phyloP scores from a whole-genome alignment of 257 asterid genomes.

The Nicotiana tabacum region DNA sequence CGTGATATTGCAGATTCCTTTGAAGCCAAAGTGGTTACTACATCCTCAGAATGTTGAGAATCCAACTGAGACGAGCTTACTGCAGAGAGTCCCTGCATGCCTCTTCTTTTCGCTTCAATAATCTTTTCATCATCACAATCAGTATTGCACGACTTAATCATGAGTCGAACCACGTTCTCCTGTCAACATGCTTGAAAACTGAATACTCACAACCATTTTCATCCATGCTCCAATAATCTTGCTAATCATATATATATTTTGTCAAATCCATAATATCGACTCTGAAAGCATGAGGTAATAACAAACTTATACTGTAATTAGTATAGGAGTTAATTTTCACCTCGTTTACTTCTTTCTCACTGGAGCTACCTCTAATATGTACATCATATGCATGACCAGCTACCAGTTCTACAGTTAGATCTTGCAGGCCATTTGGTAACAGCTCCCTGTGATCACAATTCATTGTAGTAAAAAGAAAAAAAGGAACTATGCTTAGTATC shows the following conservation, averaged over 20 bases:
- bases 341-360: slow-evolving; percentile 7
- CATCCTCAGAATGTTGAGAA: slow-evolving; percentile 10
- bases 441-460: slow-evolving; percentile 14
- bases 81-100: not conserved
- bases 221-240: not conserved
- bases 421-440: slow-evolving; percentile 10
- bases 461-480: not conserved
- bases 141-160: not conserved
- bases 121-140: slow-evolving; percentile 10
- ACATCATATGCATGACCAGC: not conserved
- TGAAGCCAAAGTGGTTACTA: slow-evolving; percentile 13
- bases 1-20: slow-evolving; percentile 23
- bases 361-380: not conserved
- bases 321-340: not conserved
- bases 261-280: not conserved
- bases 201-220: not conserved
- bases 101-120: slow-evolving; percentile 9
- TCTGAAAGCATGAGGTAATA: slow-evolving; percentile 1
- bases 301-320: not conserved
- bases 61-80: not conserved
- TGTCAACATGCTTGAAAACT: slow-evolving; percentile 9
- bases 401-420: not conserved
- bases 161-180: slow-evolving; percentile 9
- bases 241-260: not conserved
- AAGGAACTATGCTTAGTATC: not conserved